Evolutionary conservation across 2,329 filamentous ascomycete genomes (phyloP), one percentile per base, ranked within the genome.

Genomic region (Grosmannia penicillata): DNA sequence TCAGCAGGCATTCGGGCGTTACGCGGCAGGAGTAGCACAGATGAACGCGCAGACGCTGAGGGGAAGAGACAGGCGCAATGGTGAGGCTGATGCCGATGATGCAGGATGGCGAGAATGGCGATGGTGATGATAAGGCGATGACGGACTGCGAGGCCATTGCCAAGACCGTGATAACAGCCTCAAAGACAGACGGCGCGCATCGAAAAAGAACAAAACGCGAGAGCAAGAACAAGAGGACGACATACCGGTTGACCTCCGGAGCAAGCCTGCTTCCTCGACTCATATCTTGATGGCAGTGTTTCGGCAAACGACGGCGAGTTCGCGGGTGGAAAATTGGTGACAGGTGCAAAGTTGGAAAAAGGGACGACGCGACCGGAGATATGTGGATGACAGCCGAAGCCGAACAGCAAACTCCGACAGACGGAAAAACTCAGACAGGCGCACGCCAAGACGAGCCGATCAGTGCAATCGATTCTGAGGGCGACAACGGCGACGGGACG

Each of bases 211-310:
- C 24, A 36, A 32, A 31, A 17, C 9, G n/a, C 26, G 22, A 25
- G 19, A 33, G 18, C 13, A 26, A 22, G 15, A 29, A 47, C 45
- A n/a, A n/a, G n/a, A n/a, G n/a, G n/a, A n/a, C n/a, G n/a, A n/a
- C n/a, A 31, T 68, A 93, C 86, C 86, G 82, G 73, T 96, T 96
- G 70, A 95, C 87, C 82, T 98, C 91, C 66, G 91, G 87, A 69
- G 87, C 87, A 74, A 96, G 82, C 77, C 95, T 96, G 68, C 79
- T 81, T 70, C 77, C 78, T 69, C 84, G 82, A 85, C 80, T 93
- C 85, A 93, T 93, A 78, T 77, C 81, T 86, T 76, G 71, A 66
- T 64, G 60, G 55, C 41, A 38, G 43, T 31, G 36, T 34, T 24
- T 37, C 30, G 17, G 33, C 26, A 29, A 27, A 36, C 19, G 23